Percentiles rank a stretch among this genome's conserved stretches.
These are phyloP conservation scores for Cenchrus purpureus DNA, from an alignment of 176 grass and related monocot genomes.

Conservation along the genomic window DNA sequence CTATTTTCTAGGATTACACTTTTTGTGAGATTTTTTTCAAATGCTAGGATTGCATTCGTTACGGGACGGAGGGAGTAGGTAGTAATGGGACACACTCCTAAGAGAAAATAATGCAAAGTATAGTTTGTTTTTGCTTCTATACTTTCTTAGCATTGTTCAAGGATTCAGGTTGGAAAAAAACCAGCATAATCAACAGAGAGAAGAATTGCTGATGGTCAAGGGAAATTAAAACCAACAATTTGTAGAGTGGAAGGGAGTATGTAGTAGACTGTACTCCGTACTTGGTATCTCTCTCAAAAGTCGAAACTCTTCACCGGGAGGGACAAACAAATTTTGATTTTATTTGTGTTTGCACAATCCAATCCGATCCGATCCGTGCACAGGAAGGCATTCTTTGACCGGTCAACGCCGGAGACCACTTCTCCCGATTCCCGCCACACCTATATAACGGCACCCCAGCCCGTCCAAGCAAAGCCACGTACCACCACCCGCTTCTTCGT, in stretches of 20 bases:
- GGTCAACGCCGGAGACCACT: conserved; percentile 42
- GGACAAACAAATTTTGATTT: background rate
- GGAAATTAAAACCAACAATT: background rate
- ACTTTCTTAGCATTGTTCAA: no score
- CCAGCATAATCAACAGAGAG: background rate
- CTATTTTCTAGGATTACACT: no score
- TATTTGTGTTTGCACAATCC: background rate
- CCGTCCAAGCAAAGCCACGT: background rate
- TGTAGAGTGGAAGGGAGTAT: no score
- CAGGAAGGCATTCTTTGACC: conserved; percentile 19
- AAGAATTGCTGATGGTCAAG: background rate
- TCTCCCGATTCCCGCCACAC: conserved; percentile 30
- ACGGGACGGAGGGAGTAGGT: no score
- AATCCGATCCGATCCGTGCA: background rate
- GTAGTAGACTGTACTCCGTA: background rate
- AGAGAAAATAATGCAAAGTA: no score
- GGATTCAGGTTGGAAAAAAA: background rate
- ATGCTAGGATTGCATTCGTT: no score
- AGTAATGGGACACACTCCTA: no score
- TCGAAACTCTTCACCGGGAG: background rate
- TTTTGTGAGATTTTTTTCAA: no score
- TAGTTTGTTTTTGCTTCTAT: no score
- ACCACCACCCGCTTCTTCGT: background rate
- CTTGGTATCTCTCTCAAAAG: background rate
- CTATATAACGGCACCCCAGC: background rate